Base-by-base conservation (phyloP, 192 early-diverging fungal genomes). In the Backusella liffmaniae region DNA sequence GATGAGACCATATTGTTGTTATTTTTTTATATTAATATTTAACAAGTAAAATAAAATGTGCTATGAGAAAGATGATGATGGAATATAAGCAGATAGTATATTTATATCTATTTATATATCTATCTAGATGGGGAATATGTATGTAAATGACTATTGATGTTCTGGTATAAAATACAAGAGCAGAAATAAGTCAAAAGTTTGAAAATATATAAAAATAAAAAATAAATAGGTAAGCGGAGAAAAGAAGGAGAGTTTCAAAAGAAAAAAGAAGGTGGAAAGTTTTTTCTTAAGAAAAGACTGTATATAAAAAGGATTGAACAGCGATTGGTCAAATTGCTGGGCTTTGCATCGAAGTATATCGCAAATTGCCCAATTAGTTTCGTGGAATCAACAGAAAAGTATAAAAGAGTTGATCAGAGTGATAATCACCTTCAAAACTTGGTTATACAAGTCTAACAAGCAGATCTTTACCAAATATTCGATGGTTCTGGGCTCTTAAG, bases 381-480 rank as follows among this genome's bases (percentile, higher is more conserved):
- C 56, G 56, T 62, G n/a, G 56, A 62, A 29, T 62, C 23, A 62
- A 62, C 56, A 62, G 56, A 62, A 62, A 62, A 62, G 46, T 18
- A n/a, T 49, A 62, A 10, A 62, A 62, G 2, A 62, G 23, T 29
- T 29, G 56, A 23, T 62, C 12, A 62, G 23, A 26, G 26, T 10
- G 56, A 62, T 29, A 29, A 29, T 62, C 56, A 62, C 12, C 26
- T 62, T 26, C 56, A 62, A 62, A 62, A 62, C 2, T 62, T 13
- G 56, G 56, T 62, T 29, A 10, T 62, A 62, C 56, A 62, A 62
- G 56, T 30, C 56, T 62, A 62, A 62, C 56, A 62, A 62, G 56
- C 23, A 62, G 56, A 62, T 62, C 56, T 26, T 29, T 62, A 62
- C 56, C 23, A 62, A 62, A 62, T 62, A 62, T 26, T 62, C 26